Evolutionary conservation across 2,329 filamentous ascomycete species (phyloP).

Genomic region (Hypoxylon sp.): DNA sequence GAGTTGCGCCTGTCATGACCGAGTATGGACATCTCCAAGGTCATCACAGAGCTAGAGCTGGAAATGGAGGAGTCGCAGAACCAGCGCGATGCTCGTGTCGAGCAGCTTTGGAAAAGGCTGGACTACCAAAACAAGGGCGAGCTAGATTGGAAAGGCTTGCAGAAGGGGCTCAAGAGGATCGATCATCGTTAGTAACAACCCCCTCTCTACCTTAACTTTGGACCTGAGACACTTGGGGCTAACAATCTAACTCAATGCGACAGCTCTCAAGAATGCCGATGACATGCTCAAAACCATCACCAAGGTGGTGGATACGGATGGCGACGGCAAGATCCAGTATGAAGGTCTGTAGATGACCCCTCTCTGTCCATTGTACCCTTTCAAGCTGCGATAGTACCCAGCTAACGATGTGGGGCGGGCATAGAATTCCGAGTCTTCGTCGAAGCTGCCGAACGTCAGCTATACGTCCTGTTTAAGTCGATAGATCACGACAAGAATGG

Average conservation of each 20-base stretch:
- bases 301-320: conserved; percentile 83
- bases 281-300: conserved; percentile 84
- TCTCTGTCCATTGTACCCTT: conserved; percentile 12
- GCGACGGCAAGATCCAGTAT: conserved; percentile 91
- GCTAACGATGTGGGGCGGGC: conserved; percentile 16
- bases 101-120: conserved; percentile 85
- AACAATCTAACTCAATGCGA: conserved; percentile 31
- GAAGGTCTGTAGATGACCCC: conserved; percentile 70
- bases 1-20: conserved; percentile 54
- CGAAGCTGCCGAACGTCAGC: conserved; percentile 84
- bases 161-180: conserved; percentile 86
- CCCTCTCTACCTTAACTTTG: conserved; percentile 22
- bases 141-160: conserved; percentile 85
- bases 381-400: conserved; percentile 1
- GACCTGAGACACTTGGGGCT: conserved; percentile 15
- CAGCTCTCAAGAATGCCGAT: conserved; percentile 89
- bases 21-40: conserved; percentile 61
- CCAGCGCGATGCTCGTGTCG: conserved; percentile 83
- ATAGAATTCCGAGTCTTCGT: conserved; percentile 92
- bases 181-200: conserved; percentile 80
- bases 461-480: conserved; percentile 82
- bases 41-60: conserved; percentile 65
- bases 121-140: conserved; percentile 81
- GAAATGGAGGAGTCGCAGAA: conserved; percentile 82
- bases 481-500: conserved; percentile 91